Evolutionary conservation across 371 early-diverging fungal species (phyloP).

Genomic region (Entomophthora muscae): DNA sequence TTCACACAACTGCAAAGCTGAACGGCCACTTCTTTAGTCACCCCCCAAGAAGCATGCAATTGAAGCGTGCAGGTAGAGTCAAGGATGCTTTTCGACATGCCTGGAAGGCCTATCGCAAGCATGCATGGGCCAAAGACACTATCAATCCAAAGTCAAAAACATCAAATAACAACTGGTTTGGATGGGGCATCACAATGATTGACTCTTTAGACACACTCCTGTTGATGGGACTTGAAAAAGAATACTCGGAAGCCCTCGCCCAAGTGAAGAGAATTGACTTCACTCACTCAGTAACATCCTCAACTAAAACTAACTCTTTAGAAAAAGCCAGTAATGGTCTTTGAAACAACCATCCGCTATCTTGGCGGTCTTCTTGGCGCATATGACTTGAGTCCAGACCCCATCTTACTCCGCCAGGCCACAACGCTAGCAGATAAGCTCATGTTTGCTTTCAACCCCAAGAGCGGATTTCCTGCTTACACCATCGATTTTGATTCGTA

Average conservation of each 20-base stretch:
- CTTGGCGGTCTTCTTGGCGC: slow-evolving; percentile 73
- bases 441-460: slow-evolving; percentile 14
- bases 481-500: not conserved
- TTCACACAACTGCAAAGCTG: no score
- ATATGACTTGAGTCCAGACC: slow-evolving; percentile 40
- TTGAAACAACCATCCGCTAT: slow-evolving; percentile 78
- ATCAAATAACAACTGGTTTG: slow-evolving; percentile 24
- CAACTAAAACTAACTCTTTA: no score
- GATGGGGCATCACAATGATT: slow-evolving; percentile 52
- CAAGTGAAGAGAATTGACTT: slow-evolving; percentile 29
- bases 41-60: no score
- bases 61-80: slow-evolving; percentile 9
- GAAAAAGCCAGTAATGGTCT: no score
- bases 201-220: slow-evolving; percentile 66
- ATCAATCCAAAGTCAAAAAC: slow-evolving; percentile 20
- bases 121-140: slow-evolving; percentile 32
- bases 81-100: slow-evolving; percentile 36
- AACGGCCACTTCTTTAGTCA: no score
- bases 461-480: not conserved
- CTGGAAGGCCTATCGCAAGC: slow-evolving; percentile 50
- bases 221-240: slow-evolving; percentile 54
- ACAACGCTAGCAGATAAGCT: slow-evolving; percentile 31
- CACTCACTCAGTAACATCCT: slow-evolving; percentile 15
- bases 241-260: slow-evolving; percentile 36
- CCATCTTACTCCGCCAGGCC: slow-evolving; percentile 29